These are phyloP conservation scores for Yarrowia sp. DNA, from an alignment of 805 yeast species.

Conservation along the genomic window DNA sequence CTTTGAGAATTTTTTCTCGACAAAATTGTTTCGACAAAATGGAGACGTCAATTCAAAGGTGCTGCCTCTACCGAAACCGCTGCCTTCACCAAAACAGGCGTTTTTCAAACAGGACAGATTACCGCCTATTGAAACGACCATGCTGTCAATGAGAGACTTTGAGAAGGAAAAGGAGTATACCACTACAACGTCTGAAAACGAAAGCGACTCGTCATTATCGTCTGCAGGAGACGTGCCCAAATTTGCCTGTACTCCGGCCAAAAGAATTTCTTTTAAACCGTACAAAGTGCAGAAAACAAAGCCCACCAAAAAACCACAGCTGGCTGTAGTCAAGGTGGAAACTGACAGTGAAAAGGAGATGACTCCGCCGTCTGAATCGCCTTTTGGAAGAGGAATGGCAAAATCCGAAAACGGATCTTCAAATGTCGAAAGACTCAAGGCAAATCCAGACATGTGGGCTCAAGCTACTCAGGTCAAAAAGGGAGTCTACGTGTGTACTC, in stretches of 20 bases:
- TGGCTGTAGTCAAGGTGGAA: neutral
- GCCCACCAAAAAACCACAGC: neutral
- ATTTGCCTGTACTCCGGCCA: neutral
- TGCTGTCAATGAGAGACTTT: neutral
- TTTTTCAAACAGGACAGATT: neutral
- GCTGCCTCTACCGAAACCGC: neutral
- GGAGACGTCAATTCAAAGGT: neutral
- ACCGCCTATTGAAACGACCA: neutral
- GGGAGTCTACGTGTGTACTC: conserved; percentile 25
- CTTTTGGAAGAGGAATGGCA: conserved; percentile 13
- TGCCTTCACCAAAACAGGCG: neutral
- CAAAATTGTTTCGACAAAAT: neutral
- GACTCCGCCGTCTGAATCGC: neutral
- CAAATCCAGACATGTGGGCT: conserved; percentile 14
- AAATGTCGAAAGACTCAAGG: conserved; percentile 13
- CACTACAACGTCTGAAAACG: neutral
- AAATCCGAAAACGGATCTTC: neutral
- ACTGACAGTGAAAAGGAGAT: neutral
- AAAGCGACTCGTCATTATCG: neutral
- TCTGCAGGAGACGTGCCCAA: neutral
- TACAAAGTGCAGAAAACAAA: neutral
- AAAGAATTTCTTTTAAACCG: neutral
- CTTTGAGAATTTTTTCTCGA: conserved; percentile 2
- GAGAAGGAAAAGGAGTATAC: conserved; percentile 8
- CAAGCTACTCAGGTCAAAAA: conserved; percentile 22